Evolutionary conservation across 2,329 filamentous ascomycete genomes (phyloP), one percentile per base, ranked within the genome.

Genomic region (Pyrenophora teres): DNA sequence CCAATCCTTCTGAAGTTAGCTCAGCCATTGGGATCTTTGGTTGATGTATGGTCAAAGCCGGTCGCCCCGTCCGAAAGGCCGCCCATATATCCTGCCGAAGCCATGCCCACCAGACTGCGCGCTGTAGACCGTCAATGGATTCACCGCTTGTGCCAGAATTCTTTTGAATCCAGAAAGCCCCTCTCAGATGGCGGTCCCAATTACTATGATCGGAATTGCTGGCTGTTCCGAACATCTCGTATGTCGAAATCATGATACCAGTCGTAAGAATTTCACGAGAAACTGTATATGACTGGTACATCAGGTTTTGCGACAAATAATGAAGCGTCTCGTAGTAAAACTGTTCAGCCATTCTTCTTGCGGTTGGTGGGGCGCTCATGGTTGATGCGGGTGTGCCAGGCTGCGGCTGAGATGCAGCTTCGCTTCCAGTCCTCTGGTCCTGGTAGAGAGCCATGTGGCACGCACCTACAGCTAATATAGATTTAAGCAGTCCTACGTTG

Each of bases 51-150:
- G 78, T 85, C 57, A 85, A 78, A 6, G 79, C 78, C 3, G 79
- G 77, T 4, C 84, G 72, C 18, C 77, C 76, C 57, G 86, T 83
- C 0, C 82, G 76, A 56, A 86, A 85, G 0, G 84, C 83, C 2
- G 82, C 84, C 83, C 84, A 87, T 0, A 85, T 77, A 61, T 87
- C 84, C 63, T 87, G 84, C 19, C 83, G 75, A 4, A 87, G 70
- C 84, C 84, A 87, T 0, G 81, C 80, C 84, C 85, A 87, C 84
- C 84, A 87, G 0, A 84, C 81, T 0, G 83, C 81, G 49, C 81
- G 79, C 30, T 80, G 77, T 0, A 87, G 70, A 0, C 83, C 82
- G 0, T 80, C 78, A 9, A 37, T 54, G 0, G 79, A 81, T 40
- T 83, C 82, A 1, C 83, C 84, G 49, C 86, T 77, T 32, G 83